Evolutionary conservation across 352 stramenopile species (phyloP).

Genomic region (Halophytophthora polymorphica): DNA sequence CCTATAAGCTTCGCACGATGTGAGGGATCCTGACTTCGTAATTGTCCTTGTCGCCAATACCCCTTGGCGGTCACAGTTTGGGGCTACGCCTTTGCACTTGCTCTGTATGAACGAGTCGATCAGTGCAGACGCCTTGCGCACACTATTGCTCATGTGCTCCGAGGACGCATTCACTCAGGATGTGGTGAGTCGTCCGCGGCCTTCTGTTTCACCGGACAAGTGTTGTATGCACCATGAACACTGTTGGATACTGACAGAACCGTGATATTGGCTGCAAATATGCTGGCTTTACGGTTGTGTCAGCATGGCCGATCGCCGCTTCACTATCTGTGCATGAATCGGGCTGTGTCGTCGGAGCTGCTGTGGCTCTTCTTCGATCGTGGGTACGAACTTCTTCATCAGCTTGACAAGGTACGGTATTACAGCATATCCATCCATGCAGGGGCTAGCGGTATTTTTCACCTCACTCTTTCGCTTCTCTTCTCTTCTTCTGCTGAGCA

Average conservation of each 20-base stretch:
- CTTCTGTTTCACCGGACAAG: conserved; percentile 6
- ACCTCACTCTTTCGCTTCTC: background rate
- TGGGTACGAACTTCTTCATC: conserved; percentile 42
- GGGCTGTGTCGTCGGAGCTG: conserved; percentile 44
- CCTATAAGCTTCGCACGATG: background rate
- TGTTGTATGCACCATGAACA: conserved; percentile 31
- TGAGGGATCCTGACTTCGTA: background rate
- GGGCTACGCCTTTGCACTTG: conserved; percentile 53
- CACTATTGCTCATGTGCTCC: conserved; percentile 38
- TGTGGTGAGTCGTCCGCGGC: conserved; percentile 23
- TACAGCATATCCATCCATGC: no score
- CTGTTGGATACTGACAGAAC: background rate
- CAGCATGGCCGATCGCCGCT: conserved; percentile 59
- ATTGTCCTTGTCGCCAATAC: background rate
- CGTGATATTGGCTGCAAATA: background rate
- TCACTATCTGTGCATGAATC: conserved; percentile 74
- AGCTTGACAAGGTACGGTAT: conserved; percentile 44
- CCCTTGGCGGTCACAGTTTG: conserved; percentile 31
- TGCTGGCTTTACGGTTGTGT: background rate
- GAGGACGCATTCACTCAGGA: conserved; percentile 49
- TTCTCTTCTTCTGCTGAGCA: conserved; percentile 14
- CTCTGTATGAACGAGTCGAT: conserved; percentile 66
- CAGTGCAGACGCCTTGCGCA: conserved; percentile 28
- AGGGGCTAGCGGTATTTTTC: no score
- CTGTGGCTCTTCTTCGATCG: conserved; percentile 75